phyloP scores from a whole-genome alignment of 805 yeast genomes.

The Lipomyces yamadae region DNA sequence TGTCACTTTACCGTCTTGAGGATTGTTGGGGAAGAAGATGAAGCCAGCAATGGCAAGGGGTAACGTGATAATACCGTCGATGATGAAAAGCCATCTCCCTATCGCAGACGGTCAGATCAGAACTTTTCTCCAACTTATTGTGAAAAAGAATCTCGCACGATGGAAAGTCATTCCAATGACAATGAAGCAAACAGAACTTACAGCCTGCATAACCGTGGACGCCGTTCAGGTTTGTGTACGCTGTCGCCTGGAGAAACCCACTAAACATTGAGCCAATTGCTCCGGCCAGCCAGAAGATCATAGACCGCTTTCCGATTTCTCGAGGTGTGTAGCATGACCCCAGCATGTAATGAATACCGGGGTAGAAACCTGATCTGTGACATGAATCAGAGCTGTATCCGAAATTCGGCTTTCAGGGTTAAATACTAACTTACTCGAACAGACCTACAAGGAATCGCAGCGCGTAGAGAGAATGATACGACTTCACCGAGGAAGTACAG shows the following conservation, averaged over 20 bases:
- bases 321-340: conserved; percentile 51
- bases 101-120: no score
- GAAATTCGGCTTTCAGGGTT: no score
- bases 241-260: conserved; percentile 53
- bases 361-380: conserved; percentile 21
- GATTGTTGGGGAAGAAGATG: conserved; percentile 22
- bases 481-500: conserved; percentile 46
- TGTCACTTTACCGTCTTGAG: neutral
- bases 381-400: no score
- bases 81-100: conserved; percentile 66
- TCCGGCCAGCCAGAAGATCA: conserved; percentile 50
- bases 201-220: conserved; percentile 54
- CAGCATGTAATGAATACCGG: conserved; percentile 49
- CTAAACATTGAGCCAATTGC: conserved; percentile 52
- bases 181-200: no score
- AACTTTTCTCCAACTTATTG: no score
- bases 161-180: no score
- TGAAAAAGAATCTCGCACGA: no score
- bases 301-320: conserved; percentile 52
- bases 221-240: conserved; percentile 52
- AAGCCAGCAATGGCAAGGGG: conserved; percentile 49
- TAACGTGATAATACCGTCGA: conserved; percentile 59
- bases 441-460: conserved; percentile 52
- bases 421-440: no score
- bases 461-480: conserved; percentile 48